Evolutionary conservation across 495 filamentous ascomycete genomes (phyloP).

Genomic region (Aspergillus saccharolyticus): DNA sequence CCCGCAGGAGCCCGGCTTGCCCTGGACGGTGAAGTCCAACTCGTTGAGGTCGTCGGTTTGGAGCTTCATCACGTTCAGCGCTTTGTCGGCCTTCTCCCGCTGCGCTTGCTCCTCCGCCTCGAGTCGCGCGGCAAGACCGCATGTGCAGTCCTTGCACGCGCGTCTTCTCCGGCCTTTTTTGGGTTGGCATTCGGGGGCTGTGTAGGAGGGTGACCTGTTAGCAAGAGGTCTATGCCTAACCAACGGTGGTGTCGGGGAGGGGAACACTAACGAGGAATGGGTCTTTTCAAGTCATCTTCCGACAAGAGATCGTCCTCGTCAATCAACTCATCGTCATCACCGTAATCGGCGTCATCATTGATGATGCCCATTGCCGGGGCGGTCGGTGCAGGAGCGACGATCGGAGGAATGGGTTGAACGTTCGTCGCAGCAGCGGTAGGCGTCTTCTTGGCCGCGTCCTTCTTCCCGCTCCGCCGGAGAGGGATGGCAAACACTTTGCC

Average conservation of each 20-base stretch:
- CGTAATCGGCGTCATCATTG: constrained; percentile 28
- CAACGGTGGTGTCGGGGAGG: background rate
- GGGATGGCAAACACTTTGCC: constrained; percentile 60
- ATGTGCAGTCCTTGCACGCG: constrained; percentile 97
- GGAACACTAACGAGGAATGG: constrained; percentile 63
- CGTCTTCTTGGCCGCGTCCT: constrained; percentile 28
- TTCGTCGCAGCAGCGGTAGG: constrained; percentile 31
- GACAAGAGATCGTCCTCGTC: constrained; percentile 83
- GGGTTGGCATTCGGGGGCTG: constrained; percentile 79
- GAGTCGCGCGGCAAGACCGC: constrained; percentile 73
- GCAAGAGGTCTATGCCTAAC: too few relatives aligned
- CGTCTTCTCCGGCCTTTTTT: constrained; percentile 80
- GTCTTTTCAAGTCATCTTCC: constrained; percentile 71
- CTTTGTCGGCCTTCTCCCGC: constrained; percentile 55
- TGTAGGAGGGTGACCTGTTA: background rate
- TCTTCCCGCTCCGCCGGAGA: constrained; percentile 62
- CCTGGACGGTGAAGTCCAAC: constrained; percentile 92
- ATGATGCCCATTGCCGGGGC: constrained; percentile 16
- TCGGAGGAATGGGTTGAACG: constrained; percentile 11
- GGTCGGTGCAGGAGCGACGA: constrained; percentile 5
- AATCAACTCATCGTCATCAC: constrained; percentile 76
- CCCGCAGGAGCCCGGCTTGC: constrained; percentile 89
- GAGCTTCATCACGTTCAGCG: constrained; percentile 63
- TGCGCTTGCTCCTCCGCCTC: constrained; percentile 75
- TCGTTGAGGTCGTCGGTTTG: constrained; percentile 68